Evolutionary conservation across 441 rosid species (phyloP), one percentile per base, ranked within the genome.

Genomic region (Eutrema salsugineum): DNA sequence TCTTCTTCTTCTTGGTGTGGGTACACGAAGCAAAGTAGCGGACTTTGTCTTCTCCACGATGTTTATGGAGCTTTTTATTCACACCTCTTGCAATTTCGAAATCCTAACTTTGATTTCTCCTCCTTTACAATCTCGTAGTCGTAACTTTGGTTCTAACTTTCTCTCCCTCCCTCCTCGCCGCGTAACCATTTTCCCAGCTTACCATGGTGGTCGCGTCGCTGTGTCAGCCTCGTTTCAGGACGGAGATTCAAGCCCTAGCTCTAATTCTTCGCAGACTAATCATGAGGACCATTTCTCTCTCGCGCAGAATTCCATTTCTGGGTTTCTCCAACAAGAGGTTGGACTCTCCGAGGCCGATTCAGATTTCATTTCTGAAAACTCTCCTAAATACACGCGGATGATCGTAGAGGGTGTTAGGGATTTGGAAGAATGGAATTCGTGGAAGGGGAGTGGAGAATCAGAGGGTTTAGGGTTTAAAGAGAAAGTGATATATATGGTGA

Each of bases 401-500:
- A 73, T 94, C 24, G 61, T 83, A 10, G 90, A 86, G 3, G 70
- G 86, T 51, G 91, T 90, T 14, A 74, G 68, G 71, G 99, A 94
- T 33, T 78, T 94, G 82, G 96, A 94, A 33, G 95, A 90, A 55
- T 87, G 88, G 91, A 82, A 67, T 63, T 59, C 83, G 15, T 87
- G 87, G 87, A 80, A 72, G 14, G 81, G 76, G 49, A 80, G 6
- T 32, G 69, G 46, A 17, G 68, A 42, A 30, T 55, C 43, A 11
- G 83, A 79, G 69, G 83, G 73, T 63, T 64, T 60, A 73, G 72
- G 57, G 79, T 88, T 90, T 70, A 81, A 84, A 82, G 94, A 90
- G 76, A 94, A 87, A 81, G 86, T 91, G 49, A 44, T 85, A 43
- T 79, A 62, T 54, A 79, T 91, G 89, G 97, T 90, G 32, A 88